These are phyloP conservation scores for Mycosphaerelloides madeirae DNA, from an alignment of 2,329 filamentous ascomycete species.

Conservation along the genomic window DNA sequence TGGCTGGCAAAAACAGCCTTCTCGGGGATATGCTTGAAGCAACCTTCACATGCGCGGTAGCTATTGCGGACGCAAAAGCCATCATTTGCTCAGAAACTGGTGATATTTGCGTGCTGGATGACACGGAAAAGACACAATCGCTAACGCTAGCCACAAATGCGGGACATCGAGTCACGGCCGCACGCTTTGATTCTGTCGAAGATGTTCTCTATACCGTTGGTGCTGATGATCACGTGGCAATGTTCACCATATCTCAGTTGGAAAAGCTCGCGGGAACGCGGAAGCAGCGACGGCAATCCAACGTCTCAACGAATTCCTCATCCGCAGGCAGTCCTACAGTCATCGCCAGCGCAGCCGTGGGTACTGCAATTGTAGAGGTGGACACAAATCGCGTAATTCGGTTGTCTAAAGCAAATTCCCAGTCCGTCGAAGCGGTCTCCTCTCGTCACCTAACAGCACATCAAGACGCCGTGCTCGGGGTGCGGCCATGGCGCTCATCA, in stretches of 20 bases:
- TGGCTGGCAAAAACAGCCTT: constrained; percentile 82
- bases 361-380: constrained; percentile 30
- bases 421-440: constrained; percentile 2
- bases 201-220: constrained; percentile 65
- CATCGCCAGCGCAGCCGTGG: constrained; percentile 36
- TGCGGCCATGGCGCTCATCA: constrained; percentile 58
- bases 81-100: constrained; percentile 84
- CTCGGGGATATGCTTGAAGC: constrained; percentile 76
- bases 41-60: constrained; percentile 73
- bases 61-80: constrained; percentile 67
- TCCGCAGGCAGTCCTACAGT: constrained; percentile 21
- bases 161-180: constrained; percentile 64
- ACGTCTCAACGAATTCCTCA: constrained; percentile 13
- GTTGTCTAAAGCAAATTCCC: constrained; percentile 11
- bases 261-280: constrained; percentile 23
- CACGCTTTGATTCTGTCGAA: constrained; percentile 53
- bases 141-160: constrained; percentile 62
- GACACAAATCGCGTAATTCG: constrained; percentile 22
- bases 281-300: constrained; percentile 17
- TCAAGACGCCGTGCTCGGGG: constrained; percentile 61
- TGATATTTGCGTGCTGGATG: constrained; percentile 82
- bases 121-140: constrained; percentile 66
- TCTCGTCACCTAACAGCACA: constrained; percentile 51
- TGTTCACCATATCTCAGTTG: constrained; percentile 38
- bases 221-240: constrained; percentile 54